Evolutionary conservation across 345 rosid genomes (phyloP).

Genomic region (Eucalyptus cloeziana): DNA sequence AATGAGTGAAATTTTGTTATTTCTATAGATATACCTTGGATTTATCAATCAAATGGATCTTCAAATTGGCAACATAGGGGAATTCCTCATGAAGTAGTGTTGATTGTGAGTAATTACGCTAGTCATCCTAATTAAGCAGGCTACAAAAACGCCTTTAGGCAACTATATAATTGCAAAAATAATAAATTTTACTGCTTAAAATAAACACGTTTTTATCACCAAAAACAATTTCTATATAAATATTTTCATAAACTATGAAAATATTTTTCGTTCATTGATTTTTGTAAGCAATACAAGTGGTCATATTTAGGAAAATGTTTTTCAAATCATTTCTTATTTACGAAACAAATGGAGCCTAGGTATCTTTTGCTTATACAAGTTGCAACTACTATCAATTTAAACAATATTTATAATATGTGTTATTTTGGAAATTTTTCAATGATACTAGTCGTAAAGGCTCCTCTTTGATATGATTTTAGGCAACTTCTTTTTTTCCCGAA

Average conservation of each 20-base stretch:
- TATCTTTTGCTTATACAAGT: not conserved
- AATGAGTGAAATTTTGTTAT: not conserved
- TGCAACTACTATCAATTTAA: not conserved
- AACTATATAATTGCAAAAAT: not conserved
- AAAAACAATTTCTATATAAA: not conserved
- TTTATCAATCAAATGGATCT: not conserved
- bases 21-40: not conserved
- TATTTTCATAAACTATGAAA: not conserved
- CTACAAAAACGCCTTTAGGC: not conserved
- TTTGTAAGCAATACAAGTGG: not conserved
- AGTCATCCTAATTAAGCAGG: not conserved
- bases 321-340: not conserved
- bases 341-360: accelerated
- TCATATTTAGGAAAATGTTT: not conserved
- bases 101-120: not conserved
- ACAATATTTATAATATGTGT: not conserved
- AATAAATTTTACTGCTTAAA: not conserved
- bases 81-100: not conserved
- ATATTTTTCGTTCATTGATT: not conserved
- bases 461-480: not conserved
- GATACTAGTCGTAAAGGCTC: not conserved
- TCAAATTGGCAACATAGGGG: not conserved
- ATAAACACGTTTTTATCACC: not conserved
- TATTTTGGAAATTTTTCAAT: not conserved
- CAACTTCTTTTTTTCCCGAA: not conserved